Percentiles rank a stretch among this genome's conserved stretches.
Evolutionary conservation across 495 filamentous ascomycete species (phyloP).

Genomic region (Penicillium turbatum): DNA sequence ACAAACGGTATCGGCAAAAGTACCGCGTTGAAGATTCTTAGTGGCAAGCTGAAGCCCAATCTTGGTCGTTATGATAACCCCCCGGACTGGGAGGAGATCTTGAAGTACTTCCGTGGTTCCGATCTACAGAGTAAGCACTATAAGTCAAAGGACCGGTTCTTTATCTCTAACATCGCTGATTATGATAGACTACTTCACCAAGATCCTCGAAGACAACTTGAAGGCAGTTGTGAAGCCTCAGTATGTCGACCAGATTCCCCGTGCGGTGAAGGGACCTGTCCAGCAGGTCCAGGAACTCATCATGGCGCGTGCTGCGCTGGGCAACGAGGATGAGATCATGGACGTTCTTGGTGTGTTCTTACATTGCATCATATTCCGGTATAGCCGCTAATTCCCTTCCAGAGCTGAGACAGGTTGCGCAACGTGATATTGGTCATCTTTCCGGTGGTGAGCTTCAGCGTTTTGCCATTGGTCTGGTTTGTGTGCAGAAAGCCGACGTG

Average conservation of each 20-base stretch:
- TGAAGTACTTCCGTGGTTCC: slow-evolving; percentile 96
- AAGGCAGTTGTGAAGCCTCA: slow-evolving; percentile 98
- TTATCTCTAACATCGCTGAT: not conserved
- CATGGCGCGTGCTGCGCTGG: slow-evolving; percentile 65
- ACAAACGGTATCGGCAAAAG: slow-evolving; percentile 99
- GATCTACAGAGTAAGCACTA: slow-evolving; percentile 79
- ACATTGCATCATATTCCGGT: too few species aligned
- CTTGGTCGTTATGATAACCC: slow-evolving; percentile 92
- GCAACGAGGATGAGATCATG: slow-evolving; percentile 79
- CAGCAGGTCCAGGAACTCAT: slow-evolving; percentile 74
- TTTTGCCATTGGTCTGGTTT: slow-evolving; percentile 92
- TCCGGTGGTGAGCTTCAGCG: slow-evolving; percentile 97
- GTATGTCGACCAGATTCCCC: slow-evolving; percentile 96
- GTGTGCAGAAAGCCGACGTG: slow-evolving; percentile 95
- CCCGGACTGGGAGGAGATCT: slow-evolving; percentile 97
- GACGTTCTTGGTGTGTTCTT: slow-evolving; percentile 63
- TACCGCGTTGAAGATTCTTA: slow-evolving; percentile 95
- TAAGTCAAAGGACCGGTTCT: not conserved
- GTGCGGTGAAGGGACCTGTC: slow-evolving; percentile 75
- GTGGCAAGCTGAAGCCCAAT: slow-evolving; percentile 97
- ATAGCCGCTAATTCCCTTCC: slow-evolving; percentile 21
- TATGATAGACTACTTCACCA: slow-evolving; percentile 93
- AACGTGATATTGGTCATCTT: slow-evolving; percentile 81
- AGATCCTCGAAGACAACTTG: slow-evolving; percentile 90
- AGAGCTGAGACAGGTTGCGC: slow-evolving; percentile 82